Evolutionary conservation across 2,329 filamentous ascomycete genomes (phyloP).

Genomic region (Aspergillus sp.): DNA sequence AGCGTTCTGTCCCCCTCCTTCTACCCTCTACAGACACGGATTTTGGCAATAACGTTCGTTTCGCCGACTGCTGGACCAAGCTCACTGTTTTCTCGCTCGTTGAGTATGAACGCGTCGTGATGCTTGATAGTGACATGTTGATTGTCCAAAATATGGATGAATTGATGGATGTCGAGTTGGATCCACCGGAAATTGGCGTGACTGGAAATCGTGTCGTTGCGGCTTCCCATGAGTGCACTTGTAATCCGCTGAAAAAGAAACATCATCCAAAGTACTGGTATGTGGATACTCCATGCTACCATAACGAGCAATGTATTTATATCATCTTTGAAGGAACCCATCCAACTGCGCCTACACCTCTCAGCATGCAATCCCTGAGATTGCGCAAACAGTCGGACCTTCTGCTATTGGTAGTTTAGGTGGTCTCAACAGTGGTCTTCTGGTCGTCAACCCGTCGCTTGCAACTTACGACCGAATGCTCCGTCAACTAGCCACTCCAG

Average conservation of each 20-base stretch:
- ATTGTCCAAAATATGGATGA: conserved; percentile 82
- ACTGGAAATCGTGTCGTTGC: conserved; percentile 65
- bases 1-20: conserved; percentile 65
- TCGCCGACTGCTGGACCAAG: conserved; percentile 88
- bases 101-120: conserved; percentile 72
- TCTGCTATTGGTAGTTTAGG: conserved; percentile 45
- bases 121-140: conserved; percentile 85
- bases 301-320: no score
- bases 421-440: conserved; percentile 56
- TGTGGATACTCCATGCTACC: conserved; percentile 11
- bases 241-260: conserved; percentile 69
- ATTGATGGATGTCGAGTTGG: conserved; percentile 72
- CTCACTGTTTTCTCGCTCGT: conserved; percentile 68
- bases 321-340: conserved; percentile 34
- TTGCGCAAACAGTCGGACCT: conserved; percentile 48
- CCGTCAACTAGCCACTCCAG: no score
- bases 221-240: conserved; percentile 76
- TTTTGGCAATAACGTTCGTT: conserved; percentile 72
- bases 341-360: conserved; percentile 57
- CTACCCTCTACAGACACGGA: conserved; percentile 56
- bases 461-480: conserved; percentile 34
- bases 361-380: conserved; percentile 46
- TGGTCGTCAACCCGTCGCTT: conserved; percentile 53
- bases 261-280: conserved; percentile 73
- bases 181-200: conserved; percentile 42